phyloP scores from a whole-genome alignment of 2,329 filamentous ascomycete genomes.

The Blumeriella jaapii region DNA sequence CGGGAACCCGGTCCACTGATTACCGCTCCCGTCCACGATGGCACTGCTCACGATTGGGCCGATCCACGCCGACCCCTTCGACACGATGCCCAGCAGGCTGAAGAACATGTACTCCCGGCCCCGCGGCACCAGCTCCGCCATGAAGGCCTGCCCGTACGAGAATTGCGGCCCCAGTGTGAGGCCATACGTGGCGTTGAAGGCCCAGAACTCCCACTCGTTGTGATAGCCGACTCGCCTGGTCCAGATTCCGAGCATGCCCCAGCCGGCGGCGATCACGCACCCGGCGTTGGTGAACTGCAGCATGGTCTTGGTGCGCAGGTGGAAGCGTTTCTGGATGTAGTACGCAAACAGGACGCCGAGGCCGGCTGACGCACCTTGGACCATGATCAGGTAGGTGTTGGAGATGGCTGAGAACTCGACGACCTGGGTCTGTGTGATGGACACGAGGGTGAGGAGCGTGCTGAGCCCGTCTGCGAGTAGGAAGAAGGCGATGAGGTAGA shows the following conservation, averaged over 20 bases:
- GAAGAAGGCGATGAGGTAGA: slow-evolving; percentile 25
- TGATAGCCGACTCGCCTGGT: slow-evolving; percentile 23
- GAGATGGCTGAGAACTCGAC: slow-evolving; percentile 22
- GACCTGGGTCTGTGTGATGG: slow-evolving; percentile 24
- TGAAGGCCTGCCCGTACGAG: slow-evolving; percentile 25
- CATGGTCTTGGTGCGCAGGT: slow-evolving; percentile 24
- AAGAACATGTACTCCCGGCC: slow-evolving; percentile 27
- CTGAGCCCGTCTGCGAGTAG: slow-evolving; percentile 24
- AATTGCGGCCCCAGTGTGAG: slow-evolving; percentile 22
- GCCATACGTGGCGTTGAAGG: slow-evolving; percentile 22
- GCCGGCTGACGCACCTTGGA: slow-evolving; percentile 20
- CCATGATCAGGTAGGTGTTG: slow-evolving; percentile 24
- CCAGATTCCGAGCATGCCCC: slow-evolving; percentile 26
- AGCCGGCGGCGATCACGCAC: slow-evolving; percentile 19
- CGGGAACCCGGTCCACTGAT: slow-evolving; percentile 23
- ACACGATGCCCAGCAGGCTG: slow-evolving; percentile 25
- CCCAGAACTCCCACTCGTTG: slow-evolving; percentile 26
- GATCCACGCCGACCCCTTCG: slow-evolving; percentile 25
- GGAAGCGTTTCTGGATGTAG: slow-evolving; percentile 20
- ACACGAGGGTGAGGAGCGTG: slow-evolving; percentile 20
- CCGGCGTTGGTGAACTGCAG: slow-evolving; percentile 23
- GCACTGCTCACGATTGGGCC: slow-evolving; percentile 25
- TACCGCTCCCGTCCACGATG: slow-evolving; percentile 23
- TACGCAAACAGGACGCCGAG: slow-evolving; percentile 22
- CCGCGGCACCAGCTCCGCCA: slow-evolving; percentile 24